Evolutionary conservation across 2,329 filamentous ascomycete species (phyloP).

Genomic region (Mariannaea elegans): DNA sequence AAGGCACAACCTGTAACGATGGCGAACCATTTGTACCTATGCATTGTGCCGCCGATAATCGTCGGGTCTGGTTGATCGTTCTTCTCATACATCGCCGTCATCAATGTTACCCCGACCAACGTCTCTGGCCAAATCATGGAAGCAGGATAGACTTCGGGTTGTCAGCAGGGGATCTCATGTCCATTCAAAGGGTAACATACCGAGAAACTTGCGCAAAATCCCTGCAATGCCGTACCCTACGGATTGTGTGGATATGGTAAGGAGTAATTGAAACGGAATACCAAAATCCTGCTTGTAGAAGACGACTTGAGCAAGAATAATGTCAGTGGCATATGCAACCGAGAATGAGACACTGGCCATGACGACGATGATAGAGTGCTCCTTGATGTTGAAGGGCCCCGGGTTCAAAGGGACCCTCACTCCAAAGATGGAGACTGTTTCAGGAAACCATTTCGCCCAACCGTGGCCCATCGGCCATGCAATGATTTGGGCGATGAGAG

Average conservation of each 20-base stretch:
- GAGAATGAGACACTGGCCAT: slow-evolving; percentile 78
- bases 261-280: slow-evolving; percentile 70
- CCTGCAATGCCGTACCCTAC: slow-evolving; percentile 75
- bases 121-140: slow-evolving; percentile 80
- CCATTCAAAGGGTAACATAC: slow-evolving; percentile 44
- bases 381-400: slow-evolving; percentile 75
- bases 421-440: slow-evolving; percentile 61
- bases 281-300: slow-evolving; percentile 79
- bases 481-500: slow-evolving; percentile 70
- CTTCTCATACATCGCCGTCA: slow-evolving; percentile 77
- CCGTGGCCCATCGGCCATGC: slow-evolving; percentile 70
- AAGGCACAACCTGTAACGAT: slow-evolving; percentile 66
- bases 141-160: slow-evolving; percentile 63
- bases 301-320: slow-evolving; percentile 74
- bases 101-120: slow-evolving; percentile 71
- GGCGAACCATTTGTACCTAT: slow-evolving; percentile 72
- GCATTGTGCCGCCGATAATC: slow-evolving; percentile 70
- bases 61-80: slow-evolving; percentile 59
- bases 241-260: slow-evolving; percentile 74
- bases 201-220: slow-evolving; percentile 71
- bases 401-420: slow-evolving; percentile 68
- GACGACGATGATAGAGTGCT: slow-evolving; percentile 73
- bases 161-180: slow-evolving; percentile 21
- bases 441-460: slow-evolving; percentile 67
- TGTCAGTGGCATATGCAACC: slow-evolving; percentile 77